Conservation (phyloP, 768 basidiomycete genomes). For the Hericium coralloides region DNA sequence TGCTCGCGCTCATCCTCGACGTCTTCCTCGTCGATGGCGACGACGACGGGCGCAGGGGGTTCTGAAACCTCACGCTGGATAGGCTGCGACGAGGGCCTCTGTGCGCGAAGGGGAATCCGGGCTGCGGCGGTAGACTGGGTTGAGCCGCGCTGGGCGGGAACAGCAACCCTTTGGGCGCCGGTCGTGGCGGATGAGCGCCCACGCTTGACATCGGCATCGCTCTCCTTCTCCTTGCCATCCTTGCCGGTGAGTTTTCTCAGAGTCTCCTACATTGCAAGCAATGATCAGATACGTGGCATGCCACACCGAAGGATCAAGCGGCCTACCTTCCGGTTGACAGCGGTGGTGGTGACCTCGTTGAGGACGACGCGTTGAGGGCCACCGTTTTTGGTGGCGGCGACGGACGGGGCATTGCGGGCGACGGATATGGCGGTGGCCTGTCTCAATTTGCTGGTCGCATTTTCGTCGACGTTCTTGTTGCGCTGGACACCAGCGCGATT, state of each 20-base stretch:
- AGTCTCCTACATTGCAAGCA: conserved; percentile 3
- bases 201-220: conserved; percentile 45
- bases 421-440: conserved; percentile 44
- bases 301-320: conserved; percentile 2
- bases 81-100: conserved; percentile 30
- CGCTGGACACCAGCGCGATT: conserved; percentile 56
- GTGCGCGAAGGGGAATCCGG: conserved; percentile 12
- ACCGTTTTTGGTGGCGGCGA: conserved; percentile 35
- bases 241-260: conserved; percentile 4
- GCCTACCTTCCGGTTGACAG: conserved; percentile 67
- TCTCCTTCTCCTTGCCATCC: conserved; percentile 55
- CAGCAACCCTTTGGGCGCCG: conserved; percentile 60
- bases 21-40: conserved; percentile 28
- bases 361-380: conserved; percentile 59
- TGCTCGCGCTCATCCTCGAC: conserved; percentile 20
- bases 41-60: conserved; percentile 30
- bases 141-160: conserved; percentile 32
- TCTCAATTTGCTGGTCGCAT: conserved; percentile 60
- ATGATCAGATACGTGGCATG: neutral
- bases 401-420: conserved; percentile 33
- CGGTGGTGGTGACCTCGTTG: conserved; percentile 71
- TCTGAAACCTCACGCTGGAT: conserved; percentile 32
- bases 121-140: conserved; percentile 14
- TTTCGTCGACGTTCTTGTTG: conserved; percentile 64
- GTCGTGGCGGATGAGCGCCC: conserved; percentile 54